A percentile compares a stretch with the other conserved stretches of the same genome.
These are phyloP conservation scores for Zygosaccharomyces bailii DNA, from an alignment of 805 yeast species.

Conservation along the genomic window DNA sequence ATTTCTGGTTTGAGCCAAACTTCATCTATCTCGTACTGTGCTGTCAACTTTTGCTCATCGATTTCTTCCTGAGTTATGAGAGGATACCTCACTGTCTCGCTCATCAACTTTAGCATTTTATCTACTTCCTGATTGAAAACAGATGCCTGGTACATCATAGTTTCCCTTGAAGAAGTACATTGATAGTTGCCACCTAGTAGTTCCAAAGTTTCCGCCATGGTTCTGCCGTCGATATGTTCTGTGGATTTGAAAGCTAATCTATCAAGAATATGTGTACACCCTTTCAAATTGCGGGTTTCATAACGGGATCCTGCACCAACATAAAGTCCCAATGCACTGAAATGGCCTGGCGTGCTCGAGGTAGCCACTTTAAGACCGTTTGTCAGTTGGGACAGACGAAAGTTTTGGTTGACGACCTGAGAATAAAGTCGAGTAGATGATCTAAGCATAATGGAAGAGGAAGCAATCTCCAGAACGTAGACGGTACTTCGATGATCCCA, in stretches of 20 bases:
- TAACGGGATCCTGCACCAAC: constrained; percentile 87
- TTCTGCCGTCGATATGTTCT: constrained; percentile 50
- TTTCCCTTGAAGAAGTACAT: constrained; percentile 88
- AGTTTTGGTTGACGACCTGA: constrained; percentile 22
- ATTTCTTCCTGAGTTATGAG: constrained; percentile 64
- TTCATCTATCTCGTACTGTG: constrained; percentile 79
- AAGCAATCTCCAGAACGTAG: neutral
- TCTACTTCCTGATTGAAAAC: constrained; percentile 85
- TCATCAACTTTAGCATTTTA: constrained; percentile 67
- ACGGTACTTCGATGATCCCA: neutral
- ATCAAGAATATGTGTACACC: constrained; percentile 80
- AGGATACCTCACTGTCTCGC: constrained; percentile 78
- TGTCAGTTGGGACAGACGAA: constrained; percentile 43
- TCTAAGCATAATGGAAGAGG: constrained; percentile 13
- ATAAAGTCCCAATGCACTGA: constrained; percentile 85
- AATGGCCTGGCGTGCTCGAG: constrained; percentile 84
- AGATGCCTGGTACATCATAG: constrained; percentile 90
- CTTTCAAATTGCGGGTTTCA: constrained; percentile 59
- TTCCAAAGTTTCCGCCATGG: constrained; percentile 74
- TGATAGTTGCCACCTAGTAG: constrained; percentile 89
- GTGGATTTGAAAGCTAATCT: constrained; percentile 82
- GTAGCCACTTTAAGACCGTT: constrained; percentile 85
- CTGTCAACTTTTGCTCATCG: constrained; percentile 65
- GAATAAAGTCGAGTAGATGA: constrained; percentile 21
- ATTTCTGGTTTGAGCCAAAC: constrained; percentile 79